phyloP scores from a whole-genome alignment of 768 basidiomycete species.

The Phlebiopsis flavidoalba region DNA sequence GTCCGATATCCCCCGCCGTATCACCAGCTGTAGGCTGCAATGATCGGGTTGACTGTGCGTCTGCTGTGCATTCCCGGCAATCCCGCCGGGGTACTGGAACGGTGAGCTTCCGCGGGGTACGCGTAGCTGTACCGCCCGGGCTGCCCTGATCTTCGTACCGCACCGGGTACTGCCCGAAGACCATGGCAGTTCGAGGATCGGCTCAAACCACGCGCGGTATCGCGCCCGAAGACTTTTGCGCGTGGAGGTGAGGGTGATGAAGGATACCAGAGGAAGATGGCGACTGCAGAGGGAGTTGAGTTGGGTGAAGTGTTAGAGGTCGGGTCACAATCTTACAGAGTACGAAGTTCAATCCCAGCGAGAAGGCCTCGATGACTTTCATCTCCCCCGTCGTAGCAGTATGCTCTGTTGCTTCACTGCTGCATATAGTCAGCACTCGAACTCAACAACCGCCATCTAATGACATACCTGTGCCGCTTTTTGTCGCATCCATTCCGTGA shows the following conservation, averaged over 20 bases:
- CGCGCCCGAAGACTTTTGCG: conserved; percentile 50
- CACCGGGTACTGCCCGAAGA: conserved; percentile 70
- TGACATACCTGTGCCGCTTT: neutral
- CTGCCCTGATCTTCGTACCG: conserved; percentile 27
- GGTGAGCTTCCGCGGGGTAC: conserved; percentile 20
- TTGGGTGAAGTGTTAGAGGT: neutral
- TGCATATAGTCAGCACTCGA: neutral
- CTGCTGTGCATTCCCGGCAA: conserved; percentile 10
- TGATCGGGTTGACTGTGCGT: neutral
- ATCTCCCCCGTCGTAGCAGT: conserved; percentile 79
- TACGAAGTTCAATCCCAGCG: conserved; percentile 64
- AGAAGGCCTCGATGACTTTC: conserved; percentile 75
- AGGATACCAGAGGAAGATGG: conserved; percentile 47
- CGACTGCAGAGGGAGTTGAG: conserved; percentile 24
- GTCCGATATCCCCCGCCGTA: conserved; percentile 37
- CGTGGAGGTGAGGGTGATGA: conserved; percentile 52
- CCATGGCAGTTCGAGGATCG: conserved; percentile 66
- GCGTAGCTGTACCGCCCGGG: conserved; percentile 18
- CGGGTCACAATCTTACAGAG: conserved; percentile 33
- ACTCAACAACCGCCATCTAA: neutral
- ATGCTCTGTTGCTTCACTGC: conserved; percentile 52
- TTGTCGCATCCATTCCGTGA: neutral
- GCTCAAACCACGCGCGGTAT: conserved; percentile 51
- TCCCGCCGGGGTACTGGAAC: conserved; percentile 7
- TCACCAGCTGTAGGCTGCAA: conserved; percentile 18